Evolutionary conservation across 495 filamentous ascomycete genomes (phyloP).

Genomic region (Polyplosphaeria fusca): DNA sequence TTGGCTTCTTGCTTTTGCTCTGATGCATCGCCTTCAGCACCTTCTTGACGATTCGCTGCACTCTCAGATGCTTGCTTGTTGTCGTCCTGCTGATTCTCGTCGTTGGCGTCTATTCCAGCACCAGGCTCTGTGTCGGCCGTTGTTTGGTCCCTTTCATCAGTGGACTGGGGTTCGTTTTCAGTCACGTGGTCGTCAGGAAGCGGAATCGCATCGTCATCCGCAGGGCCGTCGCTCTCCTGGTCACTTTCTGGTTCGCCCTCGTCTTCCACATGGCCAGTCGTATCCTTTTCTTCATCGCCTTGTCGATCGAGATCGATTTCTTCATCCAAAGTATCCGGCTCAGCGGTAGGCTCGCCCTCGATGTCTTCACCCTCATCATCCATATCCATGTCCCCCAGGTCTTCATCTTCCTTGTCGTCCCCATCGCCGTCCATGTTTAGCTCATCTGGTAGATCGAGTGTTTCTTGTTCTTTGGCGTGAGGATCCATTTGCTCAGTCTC

Average conservation of each 20-base stretch:
- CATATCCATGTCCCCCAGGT: constrained; percentile 54
- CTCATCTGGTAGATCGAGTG: constrained; percentile 64
- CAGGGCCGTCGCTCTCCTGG: constrained; percentile 41
- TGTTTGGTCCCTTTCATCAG: constrained; percentile 19
- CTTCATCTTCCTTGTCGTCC: constrained; percentile 25
- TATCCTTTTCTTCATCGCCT: constrained; percentile 42
- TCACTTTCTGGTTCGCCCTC: constrained; percentile 42
- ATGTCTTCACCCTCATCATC: constrained; percentile 52
- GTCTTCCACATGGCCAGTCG: constrained; percentile 43
- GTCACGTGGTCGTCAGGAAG: constrained; percentile 20
- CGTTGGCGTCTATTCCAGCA: constrained; percentile 28
- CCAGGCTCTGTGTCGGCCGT: constrained; percentile 26
- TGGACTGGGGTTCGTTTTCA: constrained; percentile 10
- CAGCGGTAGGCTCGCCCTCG: constrained; percentile 19
- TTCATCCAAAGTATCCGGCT: constrained; percentile 21
- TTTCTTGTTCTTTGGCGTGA: constrained; percentile 69
- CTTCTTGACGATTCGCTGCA: constrained; percentile 31
- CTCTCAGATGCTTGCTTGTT: constrained; percentile 27
- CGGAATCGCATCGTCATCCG: constrained; percentile 38
- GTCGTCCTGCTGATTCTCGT: constrained; percentile 26
- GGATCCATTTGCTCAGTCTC: constrained; percentile 64
- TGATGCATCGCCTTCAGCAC: constrained; percentile 28
- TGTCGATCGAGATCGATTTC: constrained; percentile 62
- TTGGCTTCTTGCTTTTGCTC: constrained; percentile 28
- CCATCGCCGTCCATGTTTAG: constrained; percentile 63